A percentile compares a stretch with the other conserved stretches of the same genome.
These are phyloP conservation scores for Amphicarpaea edgeworthii DNA, from an alignment of 306 rosid species.

Conservation along the genomic window DNA sequence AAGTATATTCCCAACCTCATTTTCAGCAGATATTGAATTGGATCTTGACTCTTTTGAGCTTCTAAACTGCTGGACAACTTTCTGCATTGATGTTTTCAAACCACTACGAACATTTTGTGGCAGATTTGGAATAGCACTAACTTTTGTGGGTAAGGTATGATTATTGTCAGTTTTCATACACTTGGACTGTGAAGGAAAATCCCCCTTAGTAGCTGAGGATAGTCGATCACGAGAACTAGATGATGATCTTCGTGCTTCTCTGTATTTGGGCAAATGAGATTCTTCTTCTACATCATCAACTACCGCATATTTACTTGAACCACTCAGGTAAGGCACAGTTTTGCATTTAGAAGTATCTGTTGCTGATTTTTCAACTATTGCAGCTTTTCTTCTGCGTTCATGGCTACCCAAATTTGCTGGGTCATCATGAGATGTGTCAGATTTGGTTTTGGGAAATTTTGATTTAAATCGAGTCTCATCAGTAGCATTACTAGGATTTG, in stretches of 20 bases:
- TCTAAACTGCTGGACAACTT: constrained; percentile 81
- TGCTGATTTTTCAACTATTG: constrained; percentile 52
- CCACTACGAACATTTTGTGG: constrained; percentile 71
- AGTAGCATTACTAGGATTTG: constrained; percentile 46
- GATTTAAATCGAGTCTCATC: constrained; percentile 52
- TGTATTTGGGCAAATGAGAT: constrained; percentile 40
- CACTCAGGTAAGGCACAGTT: constrained; percentile 45
- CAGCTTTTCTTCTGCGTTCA: constrained; percentile 54
- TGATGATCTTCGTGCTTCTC: constrained; percentile 55
- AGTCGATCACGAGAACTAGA: constrained; percentile 48
- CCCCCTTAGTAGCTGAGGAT: constrained; percentile 52
- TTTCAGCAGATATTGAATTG: constrained; percentile 48
- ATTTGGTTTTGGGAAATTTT: constrained; percentile 50
- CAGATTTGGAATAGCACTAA: constrained; percentile 49
- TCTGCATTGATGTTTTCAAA: constrained; percentile 68
- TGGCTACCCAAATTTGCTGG: constrained; percentile 49
- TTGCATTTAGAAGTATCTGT: constrained; percentile 54
- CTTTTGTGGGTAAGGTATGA: constrained; percentile 61
- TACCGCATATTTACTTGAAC: constrained; percentile 42
- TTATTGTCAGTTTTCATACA: constrained; percentile 55
- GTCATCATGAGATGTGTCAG: constrained; percentile 49
- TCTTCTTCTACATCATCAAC: constrained; percentile 52
- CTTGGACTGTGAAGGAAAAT: constrained; percentile 51
- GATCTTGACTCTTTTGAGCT: constrained; percentile 64
- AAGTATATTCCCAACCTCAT: constrained; percentile 55